Percentiles rank a stretch among this genome's conserved stretches.
These are phyloP conservation scores for Pseudozyma hubeiensis DNA, from an alignment of 1,284 basidiomycete species.

Conservation along the genomic window DNA sequence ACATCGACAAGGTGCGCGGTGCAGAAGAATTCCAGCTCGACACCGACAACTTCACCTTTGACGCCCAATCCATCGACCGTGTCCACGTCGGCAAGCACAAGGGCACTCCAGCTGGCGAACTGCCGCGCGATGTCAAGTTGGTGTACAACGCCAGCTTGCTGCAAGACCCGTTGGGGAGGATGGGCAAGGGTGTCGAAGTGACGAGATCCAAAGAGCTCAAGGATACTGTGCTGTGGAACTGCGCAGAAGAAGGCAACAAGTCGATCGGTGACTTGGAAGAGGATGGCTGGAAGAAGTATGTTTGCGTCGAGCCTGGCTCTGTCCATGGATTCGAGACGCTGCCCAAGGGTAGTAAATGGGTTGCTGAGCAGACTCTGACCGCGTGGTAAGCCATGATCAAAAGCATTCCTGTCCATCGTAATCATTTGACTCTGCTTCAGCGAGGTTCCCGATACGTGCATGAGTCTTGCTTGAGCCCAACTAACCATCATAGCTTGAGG, in stretches of 20 bases:
- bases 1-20: constrained; percentile 53
- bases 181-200: constrained; percentile 50
- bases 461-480: no score
- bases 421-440: no score
- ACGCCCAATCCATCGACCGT: constrained; percentile 47
- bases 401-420: no score
- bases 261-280: constrained; percentile 68
- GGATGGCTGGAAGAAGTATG: constrained; percentile 65
- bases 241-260: constrained; percentile 63
- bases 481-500: no score
- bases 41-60: constrained; percentile 28
- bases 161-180: constrained; percentile 33
- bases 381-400: constrained; percentile 22
- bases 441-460: no score
- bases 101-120: constrained; percentile 8
- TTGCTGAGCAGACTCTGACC: constrained; percentile 39
- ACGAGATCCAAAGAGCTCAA: constrained; percentile 45
- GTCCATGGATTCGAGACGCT: constrained; percentile 62
- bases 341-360: constrained; percentile 55
- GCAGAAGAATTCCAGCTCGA: constrained; percentile 28
- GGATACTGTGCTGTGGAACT: constrained; percentile 69
- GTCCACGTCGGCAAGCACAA: constrained; percentile 46
- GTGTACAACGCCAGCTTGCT: constrained; percentile 40
- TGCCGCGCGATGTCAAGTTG: constrained; percentile 37
- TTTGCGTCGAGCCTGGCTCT: constrained; percentile 69